Conservation (phyloP, 208 protist species). For the Endotrypanum monterogeii region DNA sequence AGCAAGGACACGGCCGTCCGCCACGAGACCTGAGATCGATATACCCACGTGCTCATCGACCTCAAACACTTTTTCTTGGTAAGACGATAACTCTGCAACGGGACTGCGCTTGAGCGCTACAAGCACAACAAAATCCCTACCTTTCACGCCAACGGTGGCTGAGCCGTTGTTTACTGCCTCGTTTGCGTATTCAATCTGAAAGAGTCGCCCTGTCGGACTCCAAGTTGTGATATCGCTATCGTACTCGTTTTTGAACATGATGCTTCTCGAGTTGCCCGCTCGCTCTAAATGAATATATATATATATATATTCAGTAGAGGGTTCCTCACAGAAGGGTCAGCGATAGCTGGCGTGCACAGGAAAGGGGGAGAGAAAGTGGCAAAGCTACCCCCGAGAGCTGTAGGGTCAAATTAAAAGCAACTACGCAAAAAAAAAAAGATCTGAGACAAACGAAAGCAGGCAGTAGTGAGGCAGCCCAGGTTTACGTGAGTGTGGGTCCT, state of each 20-base stretch:
- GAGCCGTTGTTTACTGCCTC: conserved; percentile 99
- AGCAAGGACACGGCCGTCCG: conserved; percentile 95
- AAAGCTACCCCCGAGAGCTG: no score
- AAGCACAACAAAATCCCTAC: conserved; percentile 94
- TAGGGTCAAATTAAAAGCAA: no score
- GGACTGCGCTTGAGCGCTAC: conserved; percentile 94
- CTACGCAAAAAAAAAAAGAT: no score
- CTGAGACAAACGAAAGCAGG: no score
- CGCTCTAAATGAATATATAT: background rate
- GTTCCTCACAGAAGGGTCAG: no score
- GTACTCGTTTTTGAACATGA: conserved; percentile 95
- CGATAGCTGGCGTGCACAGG: no score
- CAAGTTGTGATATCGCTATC: conserved; percentile 99
- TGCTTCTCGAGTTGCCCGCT: background rate
- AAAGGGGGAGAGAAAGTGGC: no score
- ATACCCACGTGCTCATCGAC: conserved; percentile 99
- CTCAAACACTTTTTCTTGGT: conserved; percentile 98
- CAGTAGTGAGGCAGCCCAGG: no score
- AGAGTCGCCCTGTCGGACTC: conserved; percentile 96
- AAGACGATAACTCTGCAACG: conserved; percentile 95
- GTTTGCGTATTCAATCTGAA: conserved; percentile 99
- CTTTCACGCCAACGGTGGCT: conserved; percentile 97
- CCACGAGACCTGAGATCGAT: conserved; percentile 97
- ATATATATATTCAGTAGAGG: background rate
- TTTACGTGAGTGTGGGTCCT: no score